phyloP scores from a whole-genome alignment of 176 grass and related monocot species.

The Juncus inflexus region DNA sequence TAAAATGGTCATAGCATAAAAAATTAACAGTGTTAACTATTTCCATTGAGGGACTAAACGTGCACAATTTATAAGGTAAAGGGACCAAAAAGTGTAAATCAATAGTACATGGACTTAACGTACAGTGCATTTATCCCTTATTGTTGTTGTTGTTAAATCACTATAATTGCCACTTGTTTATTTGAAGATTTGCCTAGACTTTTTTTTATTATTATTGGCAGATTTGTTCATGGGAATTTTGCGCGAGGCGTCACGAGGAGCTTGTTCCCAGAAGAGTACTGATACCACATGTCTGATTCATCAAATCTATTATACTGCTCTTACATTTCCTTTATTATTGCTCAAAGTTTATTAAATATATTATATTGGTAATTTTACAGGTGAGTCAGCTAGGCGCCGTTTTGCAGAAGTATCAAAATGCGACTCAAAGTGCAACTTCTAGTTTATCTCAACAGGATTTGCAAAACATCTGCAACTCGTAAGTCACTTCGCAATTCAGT shows the following conservation, averaged over 20 bases:
- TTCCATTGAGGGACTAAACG: no score
- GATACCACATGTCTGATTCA: slow-evolving; percentile 62
- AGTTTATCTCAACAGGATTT: slow-evolving; percentile 53
- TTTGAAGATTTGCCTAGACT: background rate
- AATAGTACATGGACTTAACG: no score
- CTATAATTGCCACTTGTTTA: no score
- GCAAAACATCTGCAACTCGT: slow-evolving; percentile 76
- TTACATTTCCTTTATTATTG: background rate
- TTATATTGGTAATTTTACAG: slow-evolving; percentile 27
- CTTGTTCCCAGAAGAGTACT: slow-evolving; percentile 88
- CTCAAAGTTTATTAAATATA: background rate
- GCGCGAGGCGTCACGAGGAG: slow-evolving; percentile 88
- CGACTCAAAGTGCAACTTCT: slow-evolving; percentile 22
- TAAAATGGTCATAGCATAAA: no score
- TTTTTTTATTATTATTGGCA: slow-evolving; percentile 26
- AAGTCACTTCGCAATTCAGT: slow-evolving; percentile 29
- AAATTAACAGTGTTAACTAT: no score
- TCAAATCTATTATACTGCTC: background rate
- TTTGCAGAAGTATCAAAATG: slow-evolving; percentile 26
- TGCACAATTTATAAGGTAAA: no score
- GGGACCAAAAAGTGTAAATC: no score
- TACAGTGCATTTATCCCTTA: no score
- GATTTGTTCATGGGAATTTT: slow-evolving; percentile 97
- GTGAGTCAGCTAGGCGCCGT: slow-evolving; percentile 17
- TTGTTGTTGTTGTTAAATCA: no score